A percentile compares a stretch with the other conserved stretches of the same genome.
Evolutionary conservation across 345 rosid species (phyloP).

Genomic region (Reutealis trisperma): DNA sequence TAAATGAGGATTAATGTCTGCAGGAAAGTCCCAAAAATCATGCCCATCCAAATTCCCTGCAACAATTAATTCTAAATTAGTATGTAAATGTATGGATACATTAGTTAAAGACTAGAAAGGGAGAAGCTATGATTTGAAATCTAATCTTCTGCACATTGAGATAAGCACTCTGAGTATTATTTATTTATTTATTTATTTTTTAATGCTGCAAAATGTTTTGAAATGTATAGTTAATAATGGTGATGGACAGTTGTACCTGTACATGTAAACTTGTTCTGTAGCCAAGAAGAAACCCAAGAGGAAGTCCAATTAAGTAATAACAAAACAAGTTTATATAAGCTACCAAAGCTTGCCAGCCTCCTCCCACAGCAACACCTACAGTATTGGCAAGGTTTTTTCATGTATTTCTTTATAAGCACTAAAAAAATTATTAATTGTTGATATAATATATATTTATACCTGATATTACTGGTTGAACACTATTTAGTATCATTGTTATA

Average conservation of each 20-base stretch:
- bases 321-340: conserved; percentile 87
- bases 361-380: conserved; percentile 92
- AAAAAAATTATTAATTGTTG: neutral
- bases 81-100: too few relatives aligned
- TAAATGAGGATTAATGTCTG: conserved; percentile 71
- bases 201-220: too few relatives aligned
- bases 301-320: conserved; percentile 69
- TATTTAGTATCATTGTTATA: conserved; percentile 77
- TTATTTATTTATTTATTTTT: too few relatives aligned
- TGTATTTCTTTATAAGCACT: neutral
- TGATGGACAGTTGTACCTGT: conserved; percentile 41
- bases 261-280: conserved; percentile 67
- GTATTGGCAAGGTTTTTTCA: neutral
- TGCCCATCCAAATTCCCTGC: conserved; percentile 96
- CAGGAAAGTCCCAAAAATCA: conserved; percentile 81
- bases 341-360: conserved; percentile 94
- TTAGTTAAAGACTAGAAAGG: too few relatives aligned
- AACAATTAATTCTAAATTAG: neutral
- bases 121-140: too few relatives aligned
- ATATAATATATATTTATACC: conserved; percentile 36
- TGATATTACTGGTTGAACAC: conserved; percentile 86
- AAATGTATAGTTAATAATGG: too few relatives aligned
- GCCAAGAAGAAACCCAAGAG: conserved; percentile 81
- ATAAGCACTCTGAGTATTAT: too few relatives aligned
- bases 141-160: too few relatives aligned